phyloP scores from a whole-genome alignment of 179 eudicot genomes.

The Sideroxylon spinosum region DNA sequence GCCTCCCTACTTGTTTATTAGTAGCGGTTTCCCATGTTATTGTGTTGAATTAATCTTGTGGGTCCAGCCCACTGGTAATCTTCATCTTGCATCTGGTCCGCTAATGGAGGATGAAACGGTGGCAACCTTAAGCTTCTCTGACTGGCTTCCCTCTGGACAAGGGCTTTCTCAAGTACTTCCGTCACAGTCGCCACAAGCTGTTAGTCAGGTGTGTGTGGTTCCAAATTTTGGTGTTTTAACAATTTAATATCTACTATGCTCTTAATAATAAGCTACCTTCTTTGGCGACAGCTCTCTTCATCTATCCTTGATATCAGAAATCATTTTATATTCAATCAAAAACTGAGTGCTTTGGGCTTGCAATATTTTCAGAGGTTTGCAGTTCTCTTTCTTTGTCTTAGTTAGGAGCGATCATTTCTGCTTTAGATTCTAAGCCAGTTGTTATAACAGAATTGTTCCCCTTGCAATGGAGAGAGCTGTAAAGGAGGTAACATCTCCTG shows the following conservation, averaged over 20 bases:
- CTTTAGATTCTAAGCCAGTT: neutral
- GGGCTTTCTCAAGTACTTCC: slow-evolving; percentile 40
- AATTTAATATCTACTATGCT: slow-evolving; percentile 1
- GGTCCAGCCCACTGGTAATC: slow-evolving; percentile 50
- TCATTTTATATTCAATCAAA: slow-evolving; percentile 64
- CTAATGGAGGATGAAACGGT: slow-evolving; percentile 69
- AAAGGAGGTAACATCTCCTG: slow-evolving; percentile 60
- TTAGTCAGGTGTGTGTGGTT: slow-evolving; percentile 48
- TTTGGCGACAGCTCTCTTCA: slow-evolving; percentile 50
- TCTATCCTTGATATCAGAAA: slow-evolving; percentile 46
- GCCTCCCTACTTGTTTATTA: neutral
- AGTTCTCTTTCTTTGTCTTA: neutral
- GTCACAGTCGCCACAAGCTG: slow-evolving; percentile 49
- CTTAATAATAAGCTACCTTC: neutral
- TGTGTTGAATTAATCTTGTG: neutral
- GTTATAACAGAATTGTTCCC: slow-evolving; percentile 58
- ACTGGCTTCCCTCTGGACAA: slow-evolving; percentile 71
- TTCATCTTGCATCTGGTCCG: slow-evolving; percentile 40
- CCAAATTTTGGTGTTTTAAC: neutral
- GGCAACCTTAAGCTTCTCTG: slow-evolving; percentile 57
- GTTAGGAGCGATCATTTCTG: neutral
- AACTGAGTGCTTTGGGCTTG: slow-evolving; percentile 50
- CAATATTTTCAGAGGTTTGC: slow-evolving; percentile 72
- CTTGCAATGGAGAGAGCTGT: slow-evolving; percentile 76
- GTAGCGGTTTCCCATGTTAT: no score